Conservation (phyloP, 345 rosid species). For the Gossypium arboreum region DNA sequence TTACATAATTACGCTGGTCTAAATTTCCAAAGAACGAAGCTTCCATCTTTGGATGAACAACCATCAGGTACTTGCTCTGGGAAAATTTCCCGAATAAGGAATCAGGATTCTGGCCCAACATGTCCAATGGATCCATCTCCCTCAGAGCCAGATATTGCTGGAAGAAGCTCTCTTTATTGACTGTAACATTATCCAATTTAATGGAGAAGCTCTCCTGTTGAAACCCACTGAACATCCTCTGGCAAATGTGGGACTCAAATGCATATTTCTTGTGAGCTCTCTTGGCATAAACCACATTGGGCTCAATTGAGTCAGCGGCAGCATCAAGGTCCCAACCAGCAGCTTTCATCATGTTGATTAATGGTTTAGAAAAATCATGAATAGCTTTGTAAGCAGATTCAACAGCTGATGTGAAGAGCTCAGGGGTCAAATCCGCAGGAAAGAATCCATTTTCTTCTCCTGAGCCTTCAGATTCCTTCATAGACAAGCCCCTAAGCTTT, state of each 20-base stretch:
- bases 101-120: conserved; percentile 71
- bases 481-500: conserved; percentile 70
- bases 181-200: conserved; percentile 33
- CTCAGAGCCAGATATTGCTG: conserved; percentile 57
- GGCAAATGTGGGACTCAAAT: conserved; percentile 80
- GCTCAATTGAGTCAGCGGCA: conserved; percentile 73
- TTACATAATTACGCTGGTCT: conserved; percentile 65
- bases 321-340: conserved; percentile 95
- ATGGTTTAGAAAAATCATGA: conserved; percentile 77
- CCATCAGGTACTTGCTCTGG: conserved; percentile 56
- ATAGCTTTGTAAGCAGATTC: conserved; percentile 72
- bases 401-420: conserved; percentile 50
- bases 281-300: conserved; percentile 66
- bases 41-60: conserved; percentile 84
- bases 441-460: conserved; percentile 42
- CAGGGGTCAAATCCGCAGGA: conserved; percentile 55
- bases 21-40: conserved; percentile 81
- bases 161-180: conserved; percentile 59
- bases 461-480: conserved; percentile 51
- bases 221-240: conserved; percentile 75
- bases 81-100: conserved; percentile 69
- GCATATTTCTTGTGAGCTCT: conserved; percentile 83
- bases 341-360: conserved; percentile 91
- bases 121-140: conserved; percentile 73
- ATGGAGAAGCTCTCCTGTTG: conserved; percentile 56